Conservation (phyloP, 192 early-diverging fungal species). For the Podila verticillata region DNA sequence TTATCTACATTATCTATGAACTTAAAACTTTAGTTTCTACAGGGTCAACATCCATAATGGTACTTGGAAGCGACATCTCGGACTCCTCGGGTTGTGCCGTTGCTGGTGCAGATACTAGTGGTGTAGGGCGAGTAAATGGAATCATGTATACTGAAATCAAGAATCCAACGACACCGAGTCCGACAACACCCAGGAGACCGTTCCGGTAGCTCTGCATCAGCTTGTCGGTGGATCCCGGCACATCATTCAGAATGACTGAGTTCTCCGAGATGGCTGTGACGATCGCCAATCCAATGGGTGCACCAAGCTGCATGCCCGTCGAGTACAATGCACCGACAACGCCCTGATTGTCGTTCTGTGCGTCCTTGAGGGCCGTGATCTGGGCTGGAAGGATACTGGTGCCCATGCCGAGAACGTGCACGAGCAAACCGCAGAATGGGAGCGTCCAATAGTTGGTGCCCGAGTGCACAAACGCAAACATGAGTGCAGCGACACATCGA, state of each 20-base stretch:
- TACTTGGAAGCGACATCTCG: too few species aligned
- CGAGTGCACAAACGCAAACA: constrained; percentile 29
- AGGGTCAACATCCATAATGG: too few species aligned
- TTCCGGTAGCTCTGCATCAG: constrained; percentile 47
- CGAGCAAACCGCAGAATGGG: constrained; percentile 39
- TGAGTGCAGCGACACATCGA: constrained; percentile 23
- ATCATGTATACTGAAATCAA: constrained; percentile 18
- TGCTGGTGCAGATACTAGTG: too few species aligned
- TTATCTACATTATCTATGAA: too few species aligned
- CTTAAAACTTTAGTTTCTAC: too few species aligned
- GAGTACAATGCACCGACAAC: constrained; percentile 50
- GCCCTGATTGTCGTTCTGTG: constrained; percentile 43
- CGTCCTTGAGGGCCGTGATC: constrained; percentile 46
- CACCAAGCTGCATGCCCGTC: constrained; percentile 46
- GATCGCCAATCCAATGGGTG: constrained; percentile 42
- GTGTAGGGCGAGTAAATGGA: constrained; percentile 12
- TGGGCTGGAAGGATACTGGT: constrained; percentile 29
- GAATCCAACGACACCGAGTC: constrained; percentile 29
- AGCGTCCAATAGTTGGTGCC: constrained; percentile 42
- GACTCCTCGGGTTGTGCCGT: background rate
- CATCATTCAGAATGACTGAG: constrained; percentile 11
- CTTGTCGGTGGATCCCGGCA: background rate
- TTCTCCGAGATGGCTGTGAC: constrained; percentile 48
- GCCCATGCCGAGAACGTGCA: constrained; percentile 36
- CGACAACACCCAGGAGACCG: constrained; percentile 33